These are phyloP conservation scores for Parafenestella ontariensis DNA, from an alignment of 2,329 filamentous ascomycete genomes.

Conservation along the genomic window DNA sequence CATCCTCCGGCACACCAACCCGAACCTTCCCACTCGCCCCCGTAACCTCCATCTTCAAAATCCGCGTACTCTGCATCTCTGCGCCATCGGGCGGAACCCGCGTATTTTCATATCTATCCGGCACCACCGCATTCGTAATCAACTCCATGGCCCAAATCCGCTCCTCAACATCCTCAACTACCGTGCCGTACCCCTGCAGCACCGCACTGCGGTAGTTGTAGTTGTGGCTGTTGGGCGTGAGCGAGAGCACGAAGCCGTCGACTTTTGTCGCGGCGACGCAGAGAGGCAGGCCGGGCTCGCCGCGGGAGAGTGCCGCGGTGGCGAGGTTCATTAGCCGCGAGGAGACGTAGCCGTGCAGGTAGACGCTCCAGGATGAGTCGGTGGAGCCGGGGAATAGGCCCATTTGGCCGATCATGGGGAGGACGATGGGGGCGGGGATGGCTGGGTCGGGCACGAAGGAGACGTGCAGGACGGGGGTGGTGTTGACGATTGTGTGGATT, in stretches of 20 bases:
- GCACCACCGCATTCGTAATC: conserved; percentile 77
- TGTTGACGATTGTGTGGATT: conserved; percentile 79
- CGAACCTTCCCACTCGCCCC: conserved; percentile 79
- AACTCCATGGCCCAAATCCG: conserved; percentile 79
- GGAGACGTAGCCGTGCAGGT: conserved; percentile 85
- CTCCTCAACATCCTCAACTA: conserved; percentile 73
- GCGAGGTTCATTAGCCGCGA: conserved; percentile 76
- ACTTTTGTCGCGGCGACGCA: conserved; percentile 76
- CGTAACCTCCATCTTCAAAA: conserved; percentile 72
- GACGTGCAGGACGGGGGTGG: conserved; percentile 76
- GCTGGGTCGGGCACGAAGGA: conserved; percentile 70
- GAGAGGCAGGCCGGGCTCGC: conserved; percentile 66
- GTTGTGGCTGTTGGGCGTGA: conserved; percentile 81
- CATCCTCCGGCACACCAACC: conserved; percentile 68
- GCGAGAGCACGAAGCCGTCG: conserved; percentile 79
- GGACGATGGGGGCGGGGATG: conserved; percentile 74
- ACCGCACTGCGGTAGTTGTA: conserved; percentile 87
- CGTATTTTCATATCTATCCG: conserved; percentile 71
- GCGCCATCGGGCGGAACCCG: conserved; percentile 73
- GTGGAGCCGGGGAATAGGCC: conserved; percentile 70
- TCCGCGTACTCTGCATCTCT: conserved; percentile 77
- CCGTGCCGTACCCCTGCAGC: conserved; percentile 74
- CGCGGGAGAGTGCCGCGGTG: conserved; percentile 33
- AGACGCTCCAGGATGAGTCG: conserved; percentile 70
- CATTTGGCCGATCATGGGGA: conserved; percentile 89